Evolutionary conservation across 2,329 filamentous ascomycete species (phyloP).

Genomic region (Xylariaceae sp.): DNA sequence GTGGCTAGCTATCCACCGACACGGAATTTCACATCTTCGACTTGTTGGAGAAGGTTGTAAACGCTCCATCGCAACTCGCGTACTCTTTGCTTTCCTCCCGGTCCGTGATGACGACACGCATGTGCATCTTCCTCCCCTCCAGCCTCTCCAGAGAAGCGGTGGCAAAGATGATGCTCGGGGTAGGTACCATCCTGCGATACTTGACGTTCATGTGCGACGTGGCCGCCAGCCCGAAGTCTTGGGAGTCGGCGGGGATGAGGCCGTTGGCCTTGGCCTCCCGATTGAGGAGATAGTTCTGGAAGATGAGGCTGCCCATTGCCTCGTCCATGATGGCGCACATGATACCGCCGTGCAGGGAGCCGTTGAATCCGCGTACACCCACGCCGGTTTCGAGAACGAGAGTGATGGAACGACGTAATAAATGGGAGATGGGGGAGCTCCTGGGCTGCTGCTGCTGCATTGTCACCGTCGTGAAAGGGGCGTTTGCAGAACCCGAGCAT

Average conservation of each 20-base stretch:
- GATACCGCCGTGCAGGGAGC: slow-evolving; percentile 24
- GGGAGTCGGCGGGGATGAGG: slow-evolving; percentile 8
- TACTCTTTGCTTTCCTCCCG: slow-evolving; percentile 9
- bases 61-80: slow-evolving; percentile 10
- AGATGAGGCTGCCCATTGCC: slow-evolving; percentile 24
- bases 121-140: too few relatives aligned
- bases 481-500: slow-evolving; percentile 21
- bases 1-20: too few relatives aligned
- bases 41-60: too few relatives aligned
- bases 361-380: slow-evolving; percentile 25
- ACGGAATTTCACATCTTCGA: too few relatives aligned
- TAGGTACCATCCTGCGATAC: slow-evolving; percentile 15
- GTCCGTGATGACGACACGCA: slow-evolving; percentile 15
- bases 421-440: slow-evolving; percentile 8
- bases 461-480: slow-evolving; percentile 8
- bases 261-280: slow-evolving; percentile 4
- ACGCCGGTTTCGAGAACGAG: slow-evolving; percentile 22
- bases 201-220: slow-evolving; percentile 19
- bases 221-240: slow-evolving; percentile 5
- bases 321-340: slow-evolving; percentile 25
- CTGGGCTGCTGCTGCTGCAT: too few relatives aligned
- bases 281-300: slow-evolving; percentile 19
- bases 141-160: slow-evolving; percentile 13
- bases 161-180: slow-evolving; percentile 16
- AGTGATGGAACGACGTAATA: slow-evolving; percentile 12